These are phyloP conservation scores for Trichoderma aggressivum DNA, from an alignment of 2,329 filamentous ascomycete genomes.

Conservation along the genomic window DNA sequence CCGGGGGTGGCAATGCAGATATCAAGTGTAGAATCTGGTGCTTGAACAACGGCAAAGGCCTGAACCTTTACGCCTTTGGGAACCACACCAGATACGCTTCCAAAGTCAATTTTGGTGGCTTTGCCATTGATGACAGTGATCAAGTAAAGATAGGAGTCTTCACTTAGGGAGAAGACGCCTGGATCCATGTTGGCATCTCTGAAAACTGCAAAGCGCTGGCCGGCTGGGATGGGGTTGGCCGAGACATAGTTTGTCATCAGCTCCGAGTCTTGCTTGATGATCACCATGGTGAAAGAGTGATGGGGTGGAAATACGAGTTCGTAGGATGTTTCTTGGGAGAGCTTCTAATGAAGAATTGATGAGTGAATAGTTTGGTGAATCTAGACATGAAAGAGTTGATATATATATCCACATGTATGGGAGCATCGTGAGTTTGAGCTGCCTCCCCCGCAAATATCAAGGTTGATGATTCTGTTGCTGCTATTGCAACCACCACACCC, in stretches of 20 bases:
- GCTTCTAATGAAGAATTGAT: neutral
- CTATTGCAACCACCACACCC: neutral
- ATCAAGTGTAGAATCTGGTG: neutral
- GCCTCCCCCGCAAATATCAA: neutral
- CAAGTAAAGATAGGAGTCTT: neutral
- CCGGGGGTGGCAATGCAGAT: neutral
- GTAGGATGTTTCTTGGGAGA: neutral
- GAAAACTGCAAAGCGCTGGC: neutral
- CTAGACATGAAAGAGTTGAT: neutral
- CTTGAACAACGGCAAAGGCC: neutral
- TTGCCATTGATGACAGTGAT: neutral
- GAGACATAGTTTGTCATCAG: neutral
- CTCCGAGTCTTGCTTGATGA: neutral
- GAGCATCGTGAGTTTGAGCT: neutral
- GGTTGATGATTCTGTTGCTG: neutral
- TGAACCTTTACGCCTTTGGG: neutral
- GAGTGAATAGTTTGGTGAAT: neutral
- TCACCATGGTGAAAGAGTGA: neutral
- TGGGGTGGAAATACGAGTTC: neutral
- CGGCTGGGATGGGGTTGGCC: neutral
- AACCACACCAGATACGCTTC: neutral
- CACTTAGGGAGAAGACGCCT: neutral
- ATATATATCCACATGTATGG: neutral
- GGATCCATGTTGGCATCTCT: neutral
- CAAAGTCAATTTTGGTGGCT: neutral